phyloP scores from a whole-genome alignment of 768 basidiomycete genomes.

The Dentipellis sp. region DNA sequence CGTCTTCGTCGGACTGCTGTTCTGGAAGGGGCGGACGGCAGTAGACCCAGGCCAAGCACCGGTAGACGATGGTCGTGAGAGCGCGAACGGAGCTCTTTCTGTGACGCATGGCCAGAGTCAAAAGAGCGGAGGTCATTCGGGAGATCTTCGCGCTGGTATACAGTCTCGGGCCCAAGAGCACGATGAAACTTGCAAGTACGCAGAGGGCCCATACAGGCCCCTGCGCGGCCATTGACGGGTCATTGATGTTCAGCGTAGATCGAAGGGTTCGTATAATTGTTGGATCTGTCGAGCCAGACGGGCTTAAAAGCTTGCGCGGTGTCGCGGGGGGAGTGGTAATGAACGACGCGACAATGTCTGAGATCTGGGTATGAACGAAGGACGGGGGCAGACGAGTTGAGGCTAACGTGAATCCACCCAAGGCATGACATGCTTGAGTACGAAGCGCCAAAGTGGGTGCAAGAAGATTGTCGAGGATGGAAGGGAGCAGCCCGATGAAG shows the following conservation, averaged over 20 bases:
- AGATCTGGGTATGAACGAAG: constrained; percentile 41
- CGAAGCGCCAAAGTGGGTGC: constrained; percentile 59
- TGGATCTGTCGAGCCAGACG: constrained; percentile 29
- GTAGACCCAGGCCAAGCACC: constrained; percentile 55
- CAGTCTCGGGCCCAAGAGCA: constrained; percentile 52
- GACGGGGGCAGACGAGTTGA: constrained; percentile 38
- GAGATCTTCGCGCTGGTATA: constrained; percentile 34
- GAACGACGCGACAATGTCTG: constrained; percentile 37
- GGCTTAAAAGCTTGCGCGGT: constrained; percentile 24
- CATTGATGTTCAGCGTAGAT: constrained; percentile 44
- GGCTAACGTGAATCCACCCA: constrained; percentile 58
- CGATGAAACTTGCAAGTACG: constrained; percentile 55
- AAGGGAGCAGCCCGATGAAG: constrained; percentile 50
- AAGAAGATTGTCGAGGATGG: constrained; percentile 53
- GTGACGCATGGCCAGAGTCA: constrained; percentile 49
- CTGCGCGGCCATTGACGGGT: constrained; percentile 55
- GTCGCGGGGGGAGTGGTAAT: constrained; percentile 31
- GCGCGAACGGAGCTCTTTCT: constrained; percentile 57
- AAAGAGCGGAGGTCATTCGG: constrained; percentile 38
- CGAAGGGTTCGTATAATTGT: constrained; percentile 57
- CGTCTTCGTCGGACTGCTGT: constrained; percentile 18
- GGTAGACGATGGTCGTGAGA: constrained; percentile 56
- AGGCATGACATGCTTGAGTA: constrained; percentile 64
- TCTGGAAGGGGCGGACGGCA: constrained; percentile 39
- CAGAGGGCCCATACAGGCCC: constrained; percentile 73